Evolutionary conservation across 2,329 filamentous ascomycete species (phyloP), one percentile per base, ranked within the genome.

Genomic region (Colletotrichum musae): DNA sequence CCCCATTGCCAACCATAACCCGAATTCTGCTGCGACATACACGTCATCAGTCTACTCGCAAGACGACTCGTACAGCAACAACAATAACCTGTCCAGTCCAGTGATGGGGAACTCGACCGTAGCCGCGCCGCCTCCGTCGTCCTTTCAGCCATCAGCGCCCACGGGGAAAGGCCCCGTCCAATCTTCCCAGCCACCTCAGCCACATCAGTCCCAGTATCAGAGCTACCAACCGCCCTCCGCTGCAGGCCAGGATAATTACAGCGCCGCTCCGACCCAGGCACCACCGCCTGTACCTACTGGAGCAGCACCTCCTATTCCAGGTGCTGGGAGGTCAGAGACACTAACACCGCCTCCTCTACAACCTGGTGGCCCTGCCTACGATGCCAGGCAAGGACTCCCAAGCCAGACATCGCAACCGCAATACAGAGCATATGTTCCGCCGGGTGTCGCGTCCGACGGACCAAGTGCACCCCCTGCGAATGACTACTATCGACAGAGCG

Each of bases 361-460:
- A 32, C 83, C 83, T 1, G 75, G 77, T n/a, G 85, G 85, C 1
- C 47, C 79, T 2, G 80, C 81, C 1, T 87, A 83, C 67, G 86
- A 89, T 73, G 79, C 85, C 6, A 80, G 87, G 24, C 83, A 88
- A 64, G 79, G 81, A 6, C 75, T 88, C 36, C 86, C 86, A 4
- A 87, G 85, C 72, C 83, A 88, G 76, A 36, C 68, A 59, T 73
- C 73, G 18, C 81, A 83, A 73, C 82, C 82, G 47, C 87, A 89
- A 76, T 91, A 91, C 73, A 90, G 87, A 76, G 85, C 89, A 0
- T 92, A 92, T 68, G 84, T 86, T 3, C 88, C 88, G 4, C 85
- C 82, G 1, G 77, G 80, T 1, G 74, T 68, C 39, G 63, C 72
- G 70, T 47, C 75, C 36, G 78, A 80, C 41, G 84, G 80, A 10